Conservation (phyloP, 1,139 yeast species). For the Suhomyces guaymorum region DNA sequence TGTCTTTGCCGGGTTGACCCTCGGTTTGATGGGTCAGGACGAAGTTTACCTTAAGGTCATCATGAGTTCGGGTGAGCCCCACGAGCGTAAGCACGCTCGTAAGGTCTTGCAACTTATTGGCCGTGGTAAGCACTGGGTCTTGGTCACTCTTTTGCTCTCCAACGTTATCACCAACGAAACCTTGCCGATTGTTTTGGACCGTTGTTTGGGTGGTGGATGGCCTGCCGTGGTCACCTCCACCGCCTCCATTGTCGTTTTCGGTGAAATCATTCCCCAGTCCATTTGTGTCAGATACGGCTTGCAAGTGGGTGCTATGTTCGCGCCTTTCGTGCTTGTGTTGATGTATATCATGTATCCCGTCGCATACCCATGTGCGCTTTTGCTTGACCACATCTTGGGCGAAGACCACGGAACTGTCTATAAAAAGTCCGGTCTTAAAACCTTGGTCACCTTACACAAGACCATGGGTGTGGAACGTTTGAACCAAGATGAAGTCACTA, state of each 20-base stretch:
- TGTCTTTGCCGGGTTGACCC: conserved; percentile 91
- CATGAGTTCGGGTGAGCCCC: conserved; percentile 54
- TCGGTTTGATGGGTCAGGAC: conserved; percentile 97
- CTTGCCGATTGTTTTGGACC: conserved; percentile 87
- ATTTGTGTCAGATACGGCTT: conserved; percentile 90
- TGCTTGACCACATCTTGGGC: conserved; percentile 81
- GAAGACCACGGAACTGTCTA: conserved; percentile 97
- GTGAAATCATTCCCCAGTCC: conserved; percentile 95
- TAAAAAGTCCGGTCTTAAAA: conserved; percentile 88
- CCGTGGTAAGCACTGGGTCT: conserved; percentile 95
- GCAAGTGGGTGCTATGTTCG: conserved; percentile 84
- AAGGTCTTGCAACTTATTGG: conserved; percentile 73
- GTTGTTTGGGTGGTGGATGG: conserved; percentile 96
- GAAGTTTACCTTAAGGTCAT: conserved; percentile 83
- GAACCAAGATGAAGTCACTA: conserved; percentile 94
- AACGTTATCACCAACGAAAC: conserved; percentile 96
- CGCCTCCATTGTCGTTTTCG: conserved; percentile 88
- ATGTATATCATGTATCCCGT: conserved; percentile 93
- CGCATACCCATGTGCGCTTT: conserved; percentile 84
- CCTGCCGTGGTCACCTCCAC: conserved; percentile 94
- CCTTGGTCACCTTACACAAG: conserved; percentile 87
- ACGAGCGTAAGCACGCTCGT: conserved; percentile 70
- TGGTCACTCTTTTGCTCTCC: conserved; percentile 80
- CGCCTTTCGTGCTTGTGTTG: conserved; percentile 80
- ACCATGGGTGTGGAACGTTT: conserved; percentile 95